Percentiles rank a stretch among this genome's conserved stretches.
Evolutionary conservation across 1,139 yeast species (phyloP).

Genomic region (Scheffersomyces segobiensis): DNA sequence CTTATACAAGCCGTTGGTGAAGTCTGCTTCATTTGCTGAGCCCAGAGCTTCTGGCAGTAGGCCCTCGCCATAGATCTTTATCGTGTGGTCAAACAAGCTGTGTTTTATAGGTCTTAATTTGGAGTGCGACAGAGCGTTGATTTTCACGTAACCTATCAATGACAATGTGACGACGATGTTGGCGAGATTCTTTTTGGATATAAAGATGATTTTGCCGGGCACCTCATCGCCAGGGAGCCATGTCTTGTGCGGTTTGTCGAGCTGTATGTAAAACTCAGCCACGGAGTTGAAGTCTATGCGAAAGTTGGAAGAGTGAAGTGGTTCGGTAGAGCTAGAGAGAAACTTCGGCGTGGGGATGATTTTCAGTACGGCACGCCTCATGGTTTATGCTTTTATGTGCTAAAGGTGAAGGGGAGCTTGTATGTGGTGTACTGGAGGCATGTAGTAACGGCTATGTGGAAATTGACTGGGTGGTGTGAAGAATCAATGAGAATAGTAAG

Average conservation of each 20-base stretch:
- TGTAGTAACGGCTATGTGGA: neutral
- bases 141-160: conserved; percentile 56
- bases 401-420: neutral
- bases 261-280: conserved; percentile 65
- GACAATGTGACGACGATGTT: conserved; percentile 56
- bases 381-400: conserved; percentile 3
- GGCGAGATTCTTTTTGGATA: conserved; percentile 54
- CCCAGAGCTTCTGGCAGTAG: neutral
- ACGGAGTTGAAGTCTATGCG: conserved; percentile 47
- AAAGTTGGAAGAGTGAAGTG: conserved; percentile 16
- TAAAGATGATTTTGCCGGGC: conserved; percentile 61
- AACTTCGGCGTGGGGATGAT: conserved; percentile 31
- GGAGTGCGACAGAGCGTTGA: conserved; percentile 52
- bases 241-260: conserved; percentile 72
- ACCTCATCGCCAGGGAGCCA: conserved; percentile 70
- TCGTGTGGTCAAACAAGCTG: conserved; percentile 62
- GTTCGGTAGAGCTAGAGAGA: conserved; percentile 1
- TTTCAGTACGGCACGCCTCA: conserved; percentile 49
- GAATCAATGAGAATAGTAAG: neutral
- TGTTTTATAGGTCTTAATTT: conserved; percentile 53
- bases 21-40: conserved; percentile 17
- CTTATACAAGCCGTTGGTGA: conserved; percentile 54
- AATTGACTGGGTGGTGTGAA: neutral
- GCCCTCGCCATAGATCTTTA: conserved; percentile 63
- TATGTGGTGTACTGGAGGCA: neutral